A percentile compares a stretch with the other conserved stretches of the same genome.
phyloP scores from a whole-genome alignment of 495 filamentous ascomycete species.

The Aeminium ludgeri region DNA sequence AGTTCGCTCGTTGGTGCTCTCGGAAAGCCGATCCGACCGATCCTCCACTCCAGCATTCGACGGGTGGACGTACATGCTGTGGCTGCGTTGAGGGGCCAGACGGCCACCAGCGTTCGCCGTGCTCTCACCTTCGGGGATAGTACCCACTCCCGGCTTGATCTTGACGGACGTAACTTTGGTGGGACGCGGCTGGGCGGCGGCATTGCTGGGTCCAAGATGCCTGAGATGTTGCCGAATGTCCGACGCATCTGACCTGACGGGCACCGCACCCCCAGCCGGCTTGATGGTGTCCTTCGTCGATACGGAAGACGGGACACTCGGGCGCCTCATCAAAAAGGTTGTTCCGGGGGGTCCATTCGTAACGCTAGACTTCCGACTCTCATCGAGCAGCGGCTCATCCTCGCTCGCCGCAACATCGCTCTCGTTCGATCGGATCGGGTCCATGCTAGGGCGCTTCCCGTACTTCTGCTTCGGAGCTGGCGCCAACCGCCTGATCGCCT shows the following conservation, averaged over 20 bases:
- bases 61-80: not conserved
- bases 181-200: conserved; percentile 61
- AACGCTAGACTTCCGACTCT: conserved; percentile 7
- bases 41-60: too few species aligned
- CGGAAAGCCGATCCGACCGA: not conserved
- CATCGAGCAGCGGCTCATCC: conserved; percentile 16
- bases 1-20: not conserved
- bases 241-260: conserved; percentile 24
- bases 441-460: conserved; percentile 20
- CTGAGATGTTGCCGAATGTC: conserved; percentile 74
- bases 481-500: conserved; percentile 71
- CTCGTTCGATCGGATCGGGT: conserved; percentile 8
- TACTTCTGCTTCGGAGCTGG: conserved; percentile 49
- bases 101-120: conserved; percentile 7
- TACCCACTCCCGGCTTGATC: conserved; percentile 51
- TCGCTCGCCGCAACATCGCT: conserved; percentile 8
- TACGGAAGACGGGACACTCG: conserved; percentile 20
- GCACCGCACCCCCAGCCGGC: conserved; percentile 1
- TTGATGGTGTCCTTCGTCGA: conserved; percentile 3
- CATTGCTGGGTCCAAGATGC: conserved; percentile 82
- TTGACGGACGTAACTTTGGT: conserved; percentile 84
- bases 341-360: conserved; percentile 9
- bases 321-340: conserved; percentile 34
- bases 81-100: not conserved
- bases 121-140: conserved; percentile 15